Conservation (phyloP, 495 filamentous ascomycete genomes). For the Aspergillus diversus region DNA sequence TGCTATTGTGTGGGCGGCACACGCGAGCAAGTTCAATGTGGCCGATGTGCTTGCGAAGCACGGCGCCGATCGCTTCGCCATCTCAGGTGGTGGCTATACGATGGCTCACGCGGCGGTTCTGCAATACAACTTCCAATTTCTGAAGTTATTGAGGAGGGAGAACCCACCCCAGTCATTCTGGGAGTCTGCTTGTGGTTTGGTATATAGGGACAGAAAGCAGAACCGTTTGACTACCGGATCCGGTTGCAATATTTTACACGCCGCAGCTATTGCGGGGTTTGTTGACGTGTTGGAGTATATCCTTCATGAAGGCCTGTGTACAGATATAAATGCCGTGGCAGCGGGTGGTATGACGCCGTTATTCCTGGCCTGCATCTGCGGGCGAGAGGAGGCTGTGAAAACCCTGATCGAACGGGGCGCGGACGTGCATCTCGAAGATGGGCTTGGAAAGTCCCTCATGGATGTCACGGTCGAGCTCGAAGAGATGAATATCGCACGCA, state of each 20-base stretch:
- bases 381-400: not conserved
- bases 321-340: slow-evolving; percentile 19
- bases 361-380: not conserved
- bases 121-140: not conserved
- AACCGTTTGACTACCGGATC: not conserved
- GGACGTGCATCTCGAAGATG: no score
- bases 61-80: not conserved
- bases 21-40: not conserved
- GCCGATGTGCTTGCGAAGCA: not conserved
- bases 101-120: not conserved
- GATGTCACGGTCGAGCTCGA: not conserved
- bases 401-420: not conserved
- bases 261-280: not conserved
- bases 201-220: not conserved
- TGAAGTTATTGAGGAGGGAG: not conserved
- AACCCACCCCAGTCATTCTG: not conserved
- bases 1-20: not conserved
- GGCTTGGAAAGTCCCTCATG: no score
- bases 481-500: no score
- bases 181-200: not conserved
- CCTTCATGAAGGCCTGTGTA: not conserved
- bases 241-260: not conserved
- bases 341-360: not conserved
- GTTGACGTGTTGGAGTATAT: not conserved
- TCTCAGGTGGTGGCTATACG: not conserved